Evolutionary conservation across 2,329 filamentous ascomycete species (phyloP).

Genomic region (Fusarium odoratissimum): DNA sequence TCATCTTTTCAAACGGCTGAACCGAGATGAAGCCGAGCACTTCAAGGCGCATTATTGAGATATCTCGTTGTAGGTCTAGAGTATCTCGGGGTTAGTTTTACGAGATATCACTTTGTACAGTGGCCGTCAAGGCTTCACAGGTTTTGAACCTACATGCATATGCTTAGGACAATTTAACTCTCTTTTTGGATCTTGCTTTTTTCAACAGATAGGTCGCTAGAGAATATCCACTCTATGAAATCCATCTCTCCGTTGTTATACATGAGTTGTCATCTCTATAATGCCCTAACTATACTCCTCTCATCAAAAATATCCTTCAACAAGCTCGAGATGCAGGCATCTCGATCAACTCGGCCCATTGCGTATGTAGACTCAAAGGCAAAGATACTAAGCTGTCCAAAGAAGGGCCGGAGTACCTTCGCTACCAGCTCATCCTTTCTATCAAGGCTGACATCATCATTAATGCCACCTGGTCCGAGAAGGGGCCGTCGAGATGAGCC

Average conservation of each 20-base stretch:
- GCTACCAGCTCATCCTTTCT: conserved; percentile 76
- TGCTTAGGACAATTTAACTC: background rate
- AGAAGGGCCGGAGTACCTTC: conserved; percentile 86
- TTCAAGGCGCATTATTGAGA: background rate
- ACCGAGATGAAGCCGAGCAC: background rate
- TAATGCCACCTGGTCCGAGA: conserved; percentile 64
- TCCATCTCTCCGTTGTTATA: background rate
- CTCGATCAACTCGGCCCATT: conserved; percentile 76
- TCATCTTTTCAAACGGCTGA: background rate
- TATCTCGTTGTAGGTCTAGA: background rate
- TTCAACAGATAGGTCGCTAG: conserved; percentile 14
- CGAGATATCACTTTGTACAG: background rate
- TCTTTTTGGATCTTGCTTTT: background rate
- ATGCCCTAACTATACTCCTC: conserved; percentile 71
- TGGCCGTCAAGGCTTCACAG: background rate
- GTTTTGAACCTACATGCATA: background rate
- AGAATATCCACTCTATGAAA: conserved; percentile 30
- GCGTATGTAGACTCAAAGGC: conserved; percentile 94
- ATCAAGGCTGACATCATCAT: conserved; percentile 67
- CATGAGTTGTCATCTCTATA: conserved; percentile 51
- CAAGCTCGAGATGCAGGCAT: conserved; percentile 71
- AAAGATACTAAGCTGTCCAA: conserved; percentile 90
- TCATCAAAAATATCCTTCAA: conserved; percentile 85
- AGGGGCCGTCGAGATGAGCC: conserved; percentile 60
- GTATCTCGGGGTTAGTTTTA: background rate